These are phyloP conservation scores for Aspergillaceae sp. DNA, from an alignment of 2,329 filamentous ascomycete species.

Conservation along the genomic window DNA sequence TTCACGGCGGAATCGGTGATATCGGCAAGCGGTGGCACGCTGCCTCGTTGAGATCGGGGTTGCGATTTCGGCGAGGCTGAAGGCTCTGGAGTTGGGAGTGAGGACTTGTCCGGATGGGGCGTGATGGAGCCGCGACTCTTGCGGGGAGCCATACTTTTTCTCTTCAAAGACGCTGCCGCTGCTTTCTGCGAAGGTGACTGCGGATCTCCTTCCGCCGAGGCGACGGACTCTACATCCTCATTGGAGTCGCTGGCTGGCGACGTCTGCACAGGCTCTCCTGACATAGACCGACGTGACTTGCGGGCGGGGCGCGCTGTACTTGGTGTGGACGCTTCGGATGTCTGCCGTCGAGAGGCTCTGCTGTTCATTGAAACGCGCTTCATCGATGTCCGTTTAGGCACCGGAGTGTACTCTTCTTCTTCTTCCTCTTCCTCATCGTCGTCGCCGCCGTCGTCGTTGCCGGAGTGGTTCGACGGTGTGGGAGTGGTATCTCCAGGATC, in stretches of 20 bases:
- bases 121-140: constrained; percentile 36
- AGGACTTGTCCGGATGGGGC: constrained; percentile 31
- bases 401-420: constrained; percentile 74
- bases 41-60: constrained; percentile 30
- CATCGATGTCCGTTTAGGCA: constrained; percentile 38
- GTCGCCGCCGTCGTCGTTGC: constrained; percentile 53
- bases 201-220: constrained; percentile 39
- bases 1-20: constrained; percentile 63
- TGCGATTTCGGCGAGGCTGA: constrained; percentile 47
- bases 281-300: constrained; percentile 38
- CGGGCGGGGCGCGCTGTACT: constrained; percentile 21
- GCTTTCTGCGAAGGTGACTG: constrained; percentile 47
- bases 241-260: constrained; percentile 13
- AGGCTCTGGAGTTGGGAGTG: constrained; percentile 41
- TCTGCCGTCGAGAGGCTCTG: constrained; percentile 49
- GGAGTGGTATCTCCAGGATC: constrained; percentile 43
- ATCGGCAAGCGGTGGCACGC: constrained; percentile 58
- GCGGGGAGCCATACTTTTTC: constrained; percentile 50
- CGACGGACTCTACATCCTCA: constrained; percentile 17
- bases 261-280: constrained; percentile 27
- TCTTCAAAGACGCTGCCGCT: constrained; percentile 51
- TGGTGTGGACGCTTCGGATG: constrained; percentile 42
- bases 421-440: constrained; percentile 63
- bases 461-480: constrained; percentile 34
- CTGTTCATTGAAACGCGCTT: constrained; percentile 34